These are phyloP conservation scores for Hypoxylon rickii DNA, from an alignment of 495 filamentous ascomycete species.

Conservation along the genomic window DNA sequence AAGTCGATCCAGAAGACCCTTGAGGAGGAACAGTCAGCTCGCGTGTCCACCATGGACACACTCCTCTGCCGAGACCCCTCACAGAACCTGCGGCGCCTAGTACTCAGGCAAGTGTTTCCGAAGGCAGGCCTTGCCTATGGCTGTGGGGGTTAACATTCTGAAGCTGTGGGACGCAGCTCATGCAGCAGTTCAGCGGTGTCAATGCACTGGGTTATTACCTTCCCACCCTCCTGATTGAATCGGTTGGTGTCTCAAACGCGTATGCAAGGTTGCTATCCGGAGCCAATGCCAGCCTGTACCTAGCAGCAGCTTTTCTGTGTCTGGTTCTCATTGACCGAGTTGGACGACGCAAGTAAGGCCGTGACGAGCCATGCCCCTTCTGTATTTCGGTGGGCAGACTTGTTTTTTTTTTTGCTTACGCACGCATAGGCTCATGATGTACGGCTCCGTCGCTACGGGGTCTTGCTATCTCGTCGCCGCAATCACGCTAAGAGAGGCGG, in stretches of 20 bases:
- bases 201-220: constrained; percentile 38
- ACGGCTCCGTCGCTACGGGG: constrained; percentile 36
- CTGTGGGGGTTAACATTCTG: constrained; percentile 6
- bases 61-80: constrained; percentile 30
- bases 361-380: not conserved
- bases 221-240: constrained; percentile 37
- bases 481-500: constrained; percentile 32
- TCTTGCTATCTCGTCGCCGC: constrained; percentile 39
- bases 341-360: constrained; percentile 36
- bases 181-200: constrained; percentile 40
- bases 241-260: constrained; percentile 33
- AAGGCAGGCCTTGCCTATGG: not conserved
- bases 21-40: constrained; percentile 24
- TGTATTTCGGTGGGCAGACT: not conserved
- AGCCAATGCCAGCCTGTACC: constrained; percentile 38
- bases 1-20: constrained; percentile 33
- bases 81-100: constrained; percentile 28
- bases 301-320: constrained; percentile 37
- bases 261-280: constrained; percentile 38
- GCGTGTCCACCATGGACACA: constrained; percentile 15
- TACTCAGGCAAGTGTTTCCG: constrained; percentile 26
- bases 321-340: constrained; percentile 35
- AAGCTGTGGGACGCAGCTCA: constrained; percentile 39
- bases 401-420: not conserved
- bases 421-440: constrained; percentile 52